A percentile compares a stretch with the other conserved stretches of the same genome.
These are phyloP conservation scores for Fraxinus sp. DNA, from an alignment of 305 asterid species.

Conservation along the genomic window DNA sequence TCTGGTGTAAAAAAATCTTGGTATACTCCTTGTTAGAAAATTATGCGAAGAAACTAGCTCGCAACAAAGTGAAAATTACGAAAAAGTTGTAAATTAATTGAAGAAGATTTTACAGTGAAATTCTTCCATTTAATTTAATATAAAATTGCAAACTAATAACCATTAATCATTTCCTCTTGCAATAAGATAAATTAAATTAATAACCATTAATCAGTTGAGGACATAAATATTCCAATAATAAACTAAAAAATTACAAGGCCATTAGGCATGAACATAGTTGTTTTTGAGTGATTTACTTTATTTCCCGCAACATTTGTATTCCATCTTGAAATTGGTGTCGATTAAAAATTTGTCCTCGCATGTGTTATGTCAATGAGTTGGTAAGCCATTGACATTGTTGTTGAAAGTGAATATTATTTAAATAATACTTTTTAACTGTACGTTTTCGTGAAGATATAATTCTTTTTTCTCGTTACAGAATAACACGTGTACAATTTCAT, in stretches of 20 bases:
- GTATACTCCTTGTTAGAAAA: not conserved
- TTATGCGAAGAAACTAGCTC: not conserved
- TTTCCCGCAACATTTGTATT: not conserved
- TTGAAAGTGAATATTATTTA: too few species aligned
- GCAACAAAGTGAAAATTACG: not conserved
- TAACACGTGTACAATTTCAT: not conserved
- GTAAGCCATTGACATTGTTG: not conserved
- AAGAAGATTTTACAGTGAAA: too few species aligned
- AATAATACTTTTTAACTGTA: not conserved
- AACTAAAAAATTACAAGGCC: too few species aligned
- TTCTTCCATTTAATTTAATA: too few species aligned
- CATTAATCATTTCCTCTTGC: not conserved
- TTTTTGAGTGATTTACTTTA: not conserved
- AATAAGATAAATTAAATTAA: not conserved
- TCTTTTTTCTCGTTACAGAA: too few species aligned
- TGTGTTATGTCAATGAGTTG: not conserved
- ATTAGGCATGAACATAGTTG: too few species aligned
- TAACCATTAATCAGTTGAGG: not conserved
- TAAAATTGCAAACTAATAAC: not conserved
- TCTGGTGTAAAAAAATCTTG: not conserved
- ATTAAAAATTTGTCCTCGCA: not conserved
- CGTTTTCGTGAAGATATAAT: not conserved
- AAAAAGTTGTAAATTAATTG: not conserved
- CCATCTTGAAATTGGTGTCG: not conserved
- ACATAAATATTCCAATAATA: not conserved